phyloP scores from a whole-genome alignment of 2,329 filamentous ascomycete genomes.

The Phaeosphaeriaceae sp. region DNA sequence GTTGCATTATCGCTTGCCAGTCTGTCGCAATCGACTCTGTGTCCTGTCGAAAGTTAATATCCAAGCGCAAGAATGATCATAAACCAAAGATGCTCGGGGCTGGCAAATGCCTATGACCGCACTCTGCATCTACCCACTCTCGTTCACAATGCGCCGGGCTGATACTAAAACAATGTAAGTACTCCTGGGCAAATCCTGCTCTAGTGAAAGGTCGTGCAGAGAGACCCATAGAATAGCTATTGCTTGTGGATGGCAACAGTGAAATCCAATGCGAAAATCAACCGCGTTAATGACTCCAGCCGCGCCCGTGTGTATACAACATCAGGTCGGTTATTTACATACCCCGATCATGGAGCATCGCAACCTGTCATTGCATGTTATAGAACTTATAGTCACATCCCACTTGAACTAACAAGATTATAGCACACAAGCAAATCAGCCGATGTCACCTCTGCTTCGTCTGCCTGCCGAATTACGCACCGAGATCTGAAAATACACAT shows the following conservation, averaged over 20 bases:
- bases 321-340: neutral
- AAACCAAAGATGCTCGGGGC: too few species aligned
- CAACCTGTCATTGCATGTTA: neutral
- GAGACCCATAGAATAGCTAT: too few species aligned
- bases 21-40: neutral
- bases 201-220: too few species aligned
- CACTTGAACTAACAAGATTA: neutral
- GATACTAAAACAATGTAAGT: too few species aligned
- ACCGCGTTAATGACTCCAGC: neutral
- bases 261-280: neutral
- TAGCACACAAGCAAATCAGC: neutral
- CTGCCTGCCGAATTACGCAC: constrained; percentile 4
- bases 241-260: neutral
- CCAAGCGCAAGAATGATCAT: neutral
- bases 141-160: too few species aligned
- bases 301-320: neutral
- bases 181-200: too few species aligned
- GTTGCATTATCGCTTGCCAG: neutral
- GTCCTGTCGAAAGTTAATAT: neutral
- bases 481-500: neutral
- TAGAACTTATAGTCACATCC: neutral
- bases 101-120: too few species aligned
- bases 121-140: too few species aligned
- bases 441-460: constrained; percentile 1
- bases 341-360: neutral